Evolutionary conservation across 2,329 filamentous ascomycete species (phyloP).

Genomic region (Penicillium thymicola): DNA sequence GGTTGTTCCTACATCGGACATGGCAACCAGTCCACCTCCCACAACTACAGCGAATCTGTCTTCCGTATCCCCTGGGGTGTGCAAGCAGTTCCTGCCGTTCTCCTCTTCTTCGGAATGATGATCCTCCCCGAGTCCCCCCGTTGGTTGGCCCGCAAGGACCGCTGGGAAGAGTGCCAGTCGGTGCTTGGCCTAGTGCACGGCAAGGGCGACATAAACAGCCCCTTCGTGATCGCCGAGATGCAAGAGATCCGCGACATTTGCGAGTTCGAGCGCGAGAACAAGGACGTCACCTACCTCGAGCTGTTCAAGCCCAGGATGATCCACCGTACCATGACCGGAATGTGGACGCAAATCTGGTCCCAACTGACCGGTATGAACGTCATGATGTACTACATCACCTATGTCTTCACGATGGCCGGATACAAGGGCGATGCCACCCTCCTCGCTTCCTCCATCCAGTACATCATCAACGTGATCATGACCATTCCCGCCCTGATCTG

Average conservation of each 20-base stretch:
- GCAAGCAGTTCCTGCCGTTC: slow-evolving; percentile 59
- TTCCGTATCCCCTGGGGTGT: slow-evolving; percentile 65
- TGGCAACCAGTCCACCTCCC: slow-evolving; percentile 25
- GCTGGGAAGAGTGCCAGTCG: slow-evolving; percentile 52
- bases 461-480: slow-evolving; percentile 77
- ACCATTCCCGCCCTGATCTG: slow-evolving; percentile 72
- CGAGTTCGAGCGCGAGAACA: slow-evolving; percentile 68
- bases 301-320: slow-evolving; percentile 71
- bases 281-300: slow-evolving; percentile 68
- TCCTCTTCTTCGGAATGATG: slow-evolving; percentile 57
- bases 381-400: slow-evolving; percentile 70
- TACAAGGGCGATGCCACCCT: slow-evolving; percentile 58
- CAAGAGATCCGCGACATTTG: slow-evolving; percentile 70
- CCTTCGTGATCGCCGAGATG: slow-evolving; percentile 66
- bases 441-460: slow-evolving; percentile 66
- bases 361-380: slow-evolving; percentile 76
- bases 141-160: slow-evolving; percentile 62
- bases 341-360: slow-evolving; percentile 73
- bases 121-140: slow-evolving; percentile 56
- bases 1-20: slow-evolving; percentile 9
- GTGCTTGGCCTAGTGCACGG: slow-evolving; percentile 59
- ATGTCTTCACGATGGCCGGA: slow-evolving; percentile 70
- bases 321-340: slow-evolving; percentile 67
- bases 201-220: slow-evolving; percentile 61
- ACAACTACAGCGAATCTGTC: slow-evolving; percentile 44